Evolutionary conservation across 2,329 filamentous ascomycete genomes (phyloP).

Genomic region (Apiospora koreana): DNA sequence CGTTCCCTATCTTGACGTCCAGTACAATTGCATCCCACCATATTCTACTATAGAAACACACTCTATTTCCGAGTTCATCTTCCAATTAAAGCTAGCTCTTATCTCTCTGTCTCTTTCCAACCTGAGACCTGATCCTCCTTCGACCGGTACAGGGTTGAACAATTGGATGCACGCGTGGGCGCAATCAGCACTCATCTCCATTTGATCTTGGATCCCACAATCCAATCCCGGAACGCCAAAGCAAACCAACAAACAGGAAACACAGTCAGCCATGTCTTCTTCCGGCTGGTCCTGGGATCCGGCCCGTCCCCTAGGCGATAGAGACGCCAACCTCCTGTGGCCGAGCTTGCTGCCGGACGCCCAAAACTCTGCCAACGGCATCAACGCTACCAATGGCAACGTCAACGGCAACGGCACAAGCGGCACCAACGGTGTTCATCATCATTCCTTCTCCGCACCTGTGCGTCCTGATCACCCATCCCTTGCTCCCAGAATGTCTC

Average conservation of each 20-base stretch:
- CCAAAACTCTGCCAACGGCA: neutral
- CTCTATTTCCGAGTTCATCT: neutral
- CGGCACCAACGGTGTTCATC: neutral
- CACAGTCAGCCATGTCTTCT: slow-evolving; percentile 7
- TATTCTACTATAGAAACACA: neutral
- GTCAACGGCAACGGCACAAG: slow-evolving; percentile 2
- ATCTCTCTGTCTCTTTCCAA: neutral
- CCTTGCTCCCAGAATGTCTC: slow-evolving; percentile 5
- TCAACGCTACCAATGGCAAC: slow-evolving; percentile 1
- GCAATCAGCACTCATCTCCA: neutral
- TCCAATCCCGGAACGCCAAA: neutral
- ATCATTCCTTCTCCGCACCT: slow-evolving; percentile 6
- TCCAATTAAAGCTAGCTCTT: neutral
- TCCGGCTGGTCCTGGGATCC: slow-evolving; percentile 18
- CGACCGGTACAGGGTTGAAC: neutral
- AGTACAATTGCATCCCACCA: neutral
- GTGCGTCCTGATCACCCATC: neutral
- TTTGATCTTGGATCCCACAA: neutral
- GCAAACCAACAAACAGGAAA: neutral
- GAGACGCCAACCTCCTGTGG: slow-evolving; percentile 7
- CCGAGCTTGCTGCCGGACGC: slow-evolving; percentile 9
- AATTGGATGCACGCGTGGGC: neutral
- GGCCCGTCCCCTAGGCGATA: slow-evolving; percentile 10
- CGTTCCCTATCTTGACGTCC: neutral
- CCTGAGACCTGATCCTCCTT: neutral